Conservation (phyloP, 2,329 filamentous ascomycete genomes). For the Penicillium olsonii region DNA sequence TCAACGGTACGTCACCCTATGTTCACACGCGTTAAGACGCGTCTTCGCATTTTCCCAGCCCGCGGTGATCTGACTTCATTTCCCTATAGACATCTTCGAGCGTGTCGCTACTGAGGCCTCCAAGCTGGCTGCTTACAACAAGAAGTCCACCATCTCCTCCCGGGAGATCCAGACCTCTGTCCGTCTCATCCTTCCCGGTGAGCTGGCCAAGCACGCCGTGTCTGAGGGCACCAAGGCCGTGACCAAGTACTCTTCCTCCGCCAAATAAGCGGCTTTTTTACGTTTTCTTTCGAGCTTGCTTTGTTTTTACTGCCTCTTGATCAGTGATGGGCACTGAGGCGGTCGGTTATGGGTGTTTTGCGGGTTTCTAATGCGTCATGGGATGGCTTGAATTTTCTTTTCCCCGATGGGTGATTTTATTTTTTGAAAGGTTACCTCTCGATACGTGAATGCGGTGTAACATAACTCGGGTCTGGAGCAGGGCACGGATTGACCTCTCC, state of each 20-base stretch:
- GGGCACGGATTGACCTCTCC: constrained; percentile 33
- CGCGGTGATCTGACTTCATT: constrained; percentile 3
- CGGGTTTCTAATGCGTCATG: constrained; percentile 51
- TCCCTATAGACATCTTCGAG: constrained; percentile 88
- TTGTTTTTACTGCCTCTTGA: constrained; percentile 44
- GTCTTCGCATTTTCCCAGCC: not conserved
- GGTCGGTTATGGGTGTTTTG: constrained; percentile 48
- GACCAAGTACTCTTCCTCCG: constrained; percentile 99
- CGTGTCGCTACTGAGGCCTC: constrained; percentile 93
- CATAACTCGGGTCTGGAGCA: constrained; percentile 46
- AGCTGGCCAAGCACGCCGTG: constrained; percentile 98
- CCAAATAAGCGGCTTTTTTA: constrained; percentile 75
- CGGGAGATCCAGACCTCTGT: constrained; percentile 99
- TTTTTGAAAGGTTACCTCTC: constrained; percentile 44
- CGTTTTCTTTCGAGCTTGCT: constrained; percentile 58
- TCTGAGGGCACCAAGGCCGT: constrained; percentile 99
- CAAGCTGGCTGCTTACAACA: constrained; percentile 99
- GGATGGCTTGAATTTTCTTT: constrained; percentile 48
- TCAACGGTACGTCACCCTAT: constrained; percentile 72
- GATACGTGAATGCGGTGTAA: constrained; percentile 48
- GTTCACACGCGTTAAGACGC: not conserved
- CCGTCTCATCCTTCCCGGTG: constrained; percentile 94
- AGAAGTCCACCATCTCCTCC: constrained; percentile 99
- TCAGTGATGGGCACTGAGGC: constrained; percentile 46
- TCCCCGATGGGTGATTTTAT: constrained; percentile 40